Percentiles rank a stretch among this genome's conserved stretches.
These are phyloP conservation scores for Euphorbia peplus DNA, from an alignment of 345 rosid species.

Conservation along the genomic window DNA sequence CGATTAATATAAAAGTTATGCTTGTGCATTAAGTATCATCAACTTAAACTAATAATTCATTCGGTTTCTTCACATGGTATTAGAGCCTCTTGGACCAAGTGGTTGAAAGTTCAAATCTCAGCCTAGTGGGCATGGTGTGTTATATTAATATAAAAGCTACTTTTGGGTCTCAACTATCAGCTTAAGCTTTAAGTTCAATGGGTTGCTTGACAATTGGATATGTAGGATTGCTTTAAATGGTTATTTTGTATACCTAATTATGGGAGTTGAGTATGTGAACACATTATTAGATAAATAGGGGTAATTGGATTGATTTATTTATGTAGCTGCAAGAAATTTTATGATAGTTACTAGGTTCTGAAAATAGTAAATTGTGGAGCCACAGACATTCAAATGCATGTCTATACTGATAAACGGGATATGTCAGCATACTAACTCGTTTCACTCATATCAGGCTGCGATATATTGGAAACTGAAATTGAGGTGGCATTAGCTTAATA, in stretches of 20 bases:
- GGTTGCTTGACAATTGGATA: too few species aligned
- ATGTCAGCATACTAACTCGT: neutral
- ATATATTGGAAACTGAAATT: neutral
- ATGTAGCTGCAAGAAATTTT: neutral
- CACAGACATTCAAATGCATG: neutral
- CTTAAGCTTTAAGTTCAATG: too few species aligned
- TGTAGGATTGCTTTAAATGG: neutral
- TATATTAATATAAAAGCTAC: too few species aligned
- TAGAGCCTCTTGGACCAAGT: too few species aligned
- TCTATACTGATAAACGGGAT: neutral
- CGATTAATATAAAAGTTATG: too few species aligned
- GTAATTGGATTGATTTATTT: neutral
- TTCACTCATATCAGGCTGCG: neutral
- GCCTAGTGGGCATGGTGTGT: too few species aligned
- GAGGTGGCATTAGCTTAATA: neutral
- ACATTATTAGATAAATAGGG: neutral
- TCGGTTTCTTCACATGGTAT: too few species aligned
- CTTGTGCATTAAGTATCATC: too few species aligned
- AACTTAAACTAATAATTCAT: too few species aligned
- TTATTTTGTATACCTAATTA: neutral
- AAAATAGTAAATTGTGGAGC: neutral
- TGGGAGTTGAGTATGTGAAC: neutral
- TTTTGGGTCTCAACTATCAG: too few species aligned
- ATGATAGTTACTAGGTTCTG: neutral
- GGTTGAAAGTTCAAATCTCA: too few species aligned